Conservation (phyloP, 306 rosid genomes). For the Ormosia semicastrata region DNA sequence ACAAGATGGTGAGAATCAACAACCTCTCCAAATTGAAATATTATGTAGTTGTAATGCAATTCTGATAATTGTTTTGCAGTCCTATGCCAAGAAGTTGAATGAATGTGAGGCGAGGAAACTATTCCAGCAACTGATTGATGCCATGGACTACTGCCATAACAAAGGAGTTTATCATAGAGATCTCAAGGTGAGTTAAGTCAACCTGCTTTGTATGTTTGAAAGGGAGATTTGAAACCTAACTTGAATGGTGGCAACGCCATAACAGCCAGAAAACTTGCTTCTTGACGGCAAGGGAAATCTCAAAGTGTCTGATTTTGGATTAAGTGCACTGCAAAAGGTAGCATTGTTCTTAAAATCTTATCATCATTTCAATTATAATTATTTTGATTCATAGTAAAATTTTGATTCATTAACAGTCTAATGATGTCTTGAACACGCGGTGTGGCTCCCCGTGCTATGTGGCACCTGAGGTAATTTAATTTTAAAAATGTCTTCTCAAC, state of each 20-base stretch:
- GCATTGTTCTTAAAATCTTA: not conserved
- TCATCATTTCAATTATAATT: not conserved
- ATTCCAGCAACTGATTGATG: slow-evolving; percentile 82
- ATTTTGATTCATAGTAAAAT: slow-evolving; percentile 1
- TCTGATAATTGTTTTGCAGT: slow-evolving; percentile 33
- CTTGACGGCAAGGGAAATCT: slow-evolving; percentile 65
- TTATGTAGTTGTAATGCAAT: not conserved
- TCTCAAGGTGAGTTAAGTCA: slow-evolving; percentile 57
- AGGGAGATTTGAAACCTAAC: slow-evolving; percentile 1
- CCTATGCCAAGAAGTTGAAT: slow-evolving; percentile 42
- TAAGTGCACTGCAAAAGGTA: slow-evolving; percentile 74
- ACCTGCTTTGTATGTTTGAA: not conserved
- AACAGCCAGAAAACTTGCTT: slow-evolving; percentile 80
- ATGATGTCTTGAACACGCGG: slow-evolving; percentile 53
- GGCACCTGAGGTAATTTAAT: slow-evolving; percentile 72
- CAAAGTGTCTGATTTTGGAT: slow-evolving; percentile 80
- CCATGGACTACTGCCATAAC: slow-evolving; percentile 72
- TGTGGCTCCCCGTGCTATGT: slow-evolving; percentile 91
- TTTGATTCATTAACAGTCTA: slow-evolving; percentile 45
- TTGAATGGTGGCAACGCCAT: slow-evolving; percentile 16
- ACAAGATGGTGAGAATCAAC: slow-evolving; percentile 64
- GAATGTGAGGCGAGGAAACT: slow-evolving; percentile 73
- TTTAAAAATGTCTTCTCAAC: not conserved
- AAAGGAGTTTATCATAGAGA: slow-evolving; percentile 79
- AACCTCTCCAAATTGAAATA: not conserved